phyloP scores from a whole-genome alignment of 768 basidiomycete genomes.

The Basidioascus undulatus region DNA sequence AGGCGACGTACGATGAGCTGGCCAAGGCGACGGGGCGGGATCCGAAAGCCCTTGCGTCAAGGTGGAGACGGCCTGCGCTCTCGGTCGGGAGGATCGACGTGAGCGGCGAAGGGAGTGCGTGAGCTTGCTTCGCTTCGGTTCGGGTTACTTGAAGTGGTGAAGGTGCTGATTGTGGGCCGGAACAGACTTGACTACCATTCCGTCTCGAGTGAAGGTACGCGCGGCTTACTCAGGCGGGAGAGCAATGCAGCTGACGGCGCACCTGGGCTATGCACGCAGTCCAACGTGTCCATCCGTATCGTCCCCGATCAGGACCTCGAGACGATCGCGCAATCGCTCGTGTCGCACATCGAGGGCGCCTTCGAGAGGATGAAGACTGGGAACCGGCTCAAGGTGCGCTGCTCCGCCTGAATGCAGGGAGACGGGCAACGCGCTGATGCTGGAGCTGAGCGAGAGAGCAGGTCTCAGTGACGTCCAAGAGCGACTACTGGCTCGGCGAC shows the following conservation, averaged over 20 bases:
- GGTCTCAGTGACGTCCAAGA: constrained; percentile 57
- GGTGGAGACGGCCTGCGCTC: constrained; percentile 77
- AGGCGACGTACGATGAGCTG: constrained; percentile 39
- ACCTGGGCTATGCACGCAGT: constrained; percentile 50
- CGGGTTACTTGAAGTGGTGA: neutral
- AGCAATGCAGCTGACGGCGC: constrained; percentile 31
- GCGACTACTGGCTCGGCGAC: constrained; percentile 91
- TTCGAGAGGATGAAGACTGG: constrained; percentile 40
- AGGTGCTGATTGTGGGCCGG: neutral
- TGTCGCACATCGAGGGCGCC: constrained; percentile 30
- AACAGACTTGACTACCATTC: neutral
- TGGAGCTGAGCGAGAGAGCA: constrained; percentile 14
- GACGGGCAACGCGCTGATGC: neutral
- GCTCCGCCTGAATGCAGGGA: neutral
- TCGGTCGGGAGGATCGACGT: constrained; percentile 66
- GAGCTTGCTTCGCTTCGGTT: neutral
- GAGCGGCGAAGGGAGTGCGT: constrained; percentile 53
- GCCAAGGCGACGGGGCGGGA: constrained; percentile 20
- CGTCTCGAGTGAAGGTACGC: neutral
- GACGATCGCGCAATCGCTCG: constrained; percentile 35
- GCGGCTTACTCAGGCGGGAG: neutral
- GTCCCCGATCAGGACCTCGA: constrained; percentile 79
- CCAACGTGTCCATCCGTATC: constrained; percentile 69
- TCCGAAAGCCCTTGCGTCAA: constrained; percentile 5
- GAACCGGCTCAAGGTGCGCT: constrained; percentile 40